Conservation (phyloP, 1,139 yeast species). For the Saccharomyces hybrid region DNA sequence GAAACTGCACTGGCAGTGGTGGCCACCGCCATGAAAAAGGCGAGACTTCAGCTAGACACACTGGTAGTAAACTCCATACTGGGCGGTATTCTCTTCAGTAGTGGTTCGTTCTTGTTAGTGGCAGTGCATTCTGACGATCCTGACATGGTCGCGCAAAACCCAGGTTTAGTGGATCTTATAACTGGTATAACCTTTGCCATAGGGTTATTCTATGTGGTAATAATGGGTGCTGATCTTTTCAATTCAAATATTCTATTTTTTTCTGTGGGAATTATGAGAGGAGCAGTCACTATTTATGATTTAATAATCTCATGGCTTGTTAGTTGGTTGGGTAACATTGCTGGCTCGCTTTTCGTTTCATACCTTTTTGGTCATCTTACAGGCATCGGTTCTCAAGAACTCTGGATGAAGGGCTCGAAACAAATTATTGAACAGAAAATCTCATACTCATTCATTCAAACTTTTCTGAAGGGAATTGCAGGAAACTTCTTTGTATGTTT, state of each 20-base stretch:
- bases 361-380: slow-evolving; percentile 55
- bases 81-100: slow-evolving; percentile 51
- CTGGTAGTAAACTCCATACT: slow-evolving; percentile 53
- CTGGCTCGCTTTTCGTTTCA: slow-evolving; percentile 55
- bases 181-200: slow-evolving; percentile 59
- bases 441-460: slow-evolving; percentile 45
- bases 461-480: slow-evolving; percentile 57
- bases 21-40: slow-evolving; percentile 76
- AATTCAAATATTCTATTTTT: slow-evolving; percentile 67
- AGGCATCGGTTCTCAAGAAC: slow-evolving; percentile 37
- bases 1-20: slow-evolving; percentile 78
- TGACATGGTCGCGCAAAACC: slow-evolving; percentile 37
- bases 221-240: slow-evolving; percentile 32
- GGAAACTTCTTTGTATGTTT: slow-evolving; percentile 71
- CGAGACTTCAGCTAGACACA: slow-evolving; percentile 54
- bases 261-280: slow-evolving; percentile 56
- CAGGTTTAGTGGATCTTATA: slow-evolving; percentile 45
- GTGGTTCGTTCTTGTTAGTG: slow-evolving; percentile 42
- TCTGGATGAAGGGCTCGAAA: slow-evolving; percentile 42
- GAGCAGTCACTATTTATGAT: slow-evolving; percentile 61
- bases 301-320: slow-evolving; percentile 59
- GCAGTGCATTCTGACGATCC: slow-evolving; percentile 48
- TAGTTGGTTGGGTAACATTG: slow-evolving; percentile 60
- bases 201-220: slow-evolving; percentile 65
- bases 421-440: slow-evolving; percentile 43